Base-by-base conservation (phyloP, 169 alveolate genomes). In the Babesia microti region DNA sequence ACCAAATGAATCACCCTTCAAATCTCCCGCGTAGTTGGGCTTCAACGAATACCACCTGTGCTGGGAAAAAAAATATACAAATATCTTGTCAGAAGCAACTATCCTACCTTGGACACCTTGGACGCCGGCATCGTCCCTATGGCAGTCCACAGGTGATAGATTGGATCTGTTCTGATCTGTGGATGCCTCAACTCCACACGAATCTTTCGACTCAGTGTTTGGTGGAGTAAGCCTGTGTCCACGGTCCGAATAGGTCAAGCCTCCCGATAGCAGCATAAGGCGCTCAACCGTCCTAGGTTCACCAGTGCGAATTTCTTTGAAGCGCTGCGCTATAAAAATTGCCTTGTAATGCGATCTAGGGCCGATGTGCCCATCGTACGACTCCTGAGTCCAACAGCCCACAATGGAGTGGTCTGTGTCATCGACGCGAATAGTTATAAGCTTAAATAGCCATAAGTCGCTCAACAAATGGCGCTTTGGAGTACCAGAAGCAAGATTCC, bases 271-370 rank as follows among this genome's bases (percentile, higher is more conserved):
- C 26, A 78, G 50, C 87, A 78, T 78, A 18, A 78, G 57, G 12
- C 74, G 53, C 44, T 78, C 87, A 11, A 78, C 48, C n/a, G 87
- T 78, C 68, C 70, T 70, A 4, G 87, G 87, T 7, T 63, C 87
- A 11, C 81, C 72, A 2, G 81, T 72, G 46, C 71, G 68, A 12
- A 55, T 49, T 35, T 83, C 91, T 40, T 79, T 80, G 58, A 78
- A 82, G 51, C 91, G 72, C 42, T 83, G 91, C 0, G 91, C 83
- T 41, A 83, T 83, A 63, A 83, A 83, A 29, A 83, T 68, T 28
- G 83, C 70, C 32, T 78, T 68, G 52, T 83, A 83, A 54, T 83
- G 86, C 23, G 91, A 83, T 45, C 91, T 41, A 9, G 87, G 85
- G 19, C 90, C 90, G 12, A 79, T 79, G 17, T 58, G 60, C 23